Base-by-base conservation (phyloP, 139 green algal species). In the Micractinium sp. region DNA sequence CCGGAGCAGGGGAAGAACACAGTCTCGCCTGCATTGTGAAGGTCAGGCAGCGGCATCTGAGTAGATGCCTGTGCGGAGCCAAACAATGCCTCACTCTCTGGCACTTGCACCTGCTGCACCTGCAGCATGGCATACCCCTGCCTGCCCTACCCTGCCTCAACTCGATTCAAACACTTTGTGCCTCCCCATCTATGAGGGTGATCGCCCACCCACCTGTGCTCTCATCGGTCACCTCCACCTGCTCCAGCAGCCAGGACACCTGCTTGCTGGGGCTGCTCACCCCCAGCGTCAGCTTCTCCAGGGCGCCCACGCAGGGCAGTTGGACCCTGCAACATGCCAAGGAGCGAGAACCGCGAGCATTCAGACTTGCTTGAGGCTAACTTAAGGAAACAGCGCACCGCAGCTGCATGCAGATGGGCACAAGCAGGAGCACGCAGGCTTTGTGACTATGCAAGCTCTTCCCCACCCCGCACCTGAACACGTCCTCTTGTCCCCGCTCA, bases 211-310 rank as follows among this genome's bases (percentile, higher is more conserved):
- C 63, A 95, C 93, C 92, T 91, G 85, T 90, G 31, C 61, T 38
- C 38, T 86, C 85, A 75, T 94, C 89, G 66, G 89, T 89, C 61
- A 97, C 92, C 83, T 96, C 92, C 22, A 95, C 90, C 69, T 93
- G 93, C 73, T 95, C 85, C 85, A 96, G 86, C 74, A 96, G 92
- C 95, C 95, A 97, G 29, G 71, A 92, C 2, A 92, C 41, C 2
- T 86, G 83, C 19, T 91, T 22, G 0, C 89, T 91, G 1, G 23
- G 90, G 79, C 88, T 87, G 75, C 95, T 93, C 89, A 97, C 94
- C 0, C 93, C 93, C 31, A 98, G 92, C 0, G 87, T 90, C 79
- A 98, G 86, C 56, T 88, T 85, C 7, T 89, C 83, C 47, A 96
- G 47, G 53, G 85, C 39, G 16, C 95, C 95, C 53, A 97, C 90